Conservation (phyloP, 495 filamentous ascomycete genomes). For the Hypoxylon cercidicola region DNA sequence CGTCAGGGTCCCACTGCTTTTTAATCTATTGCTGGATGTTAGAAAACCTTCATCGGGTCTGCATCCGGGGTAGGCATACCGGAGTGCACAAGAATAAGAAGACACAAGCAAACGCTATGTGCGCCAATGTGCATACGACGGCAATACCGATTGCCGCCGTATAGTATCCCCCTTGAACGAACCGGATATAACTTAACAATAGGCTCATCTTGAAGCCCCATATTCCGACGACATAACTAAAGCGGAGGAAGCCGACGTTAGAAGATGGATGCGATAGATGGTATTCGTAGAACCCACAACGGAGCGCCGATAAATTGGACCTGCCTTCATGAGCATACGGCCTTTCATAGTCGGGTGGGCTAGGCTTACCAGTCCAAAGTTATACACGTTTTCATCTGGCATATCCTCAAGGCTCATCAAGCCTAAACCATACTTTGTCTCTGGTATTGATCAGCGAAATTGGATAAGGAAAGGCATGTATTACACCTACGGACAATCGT, state of each 20-base stretch:
- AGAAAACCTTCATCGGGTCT: background rate
- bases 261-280: background rate
- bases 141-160: constrained; percentile 48
- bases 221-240: constrained; percentile 54
- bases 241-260: background rate
- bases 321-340: constrained; percentile 28
- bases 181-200: constrained; percentile 61
- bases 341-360: constrained; percentile 4
- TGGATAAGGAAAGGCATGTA: background rate
- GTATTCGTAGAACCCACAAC: constrained; percentile 44
- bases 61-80: constrained; percentile 28
- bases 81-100: constrained; percentile 59
- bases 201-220: constrained; percentile 64
- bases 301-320: constrained; percentile 54
- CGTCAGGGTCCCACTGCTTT: constrained; percentile 57
- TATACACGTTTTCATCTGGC: constrained; percentile 47
- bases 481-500: constrained; percentile 5
- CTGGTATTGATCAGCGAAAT: constrained; percentile 25
- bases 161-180: constrained; percentile 55
- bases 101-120: constrained; percentile 47
- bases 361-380: constrained; percentile 50
- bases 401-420: constrained; percentile 46
- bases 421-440: constrained; percentile 57
- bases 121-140: constrained; percentile 44
- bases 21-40: constrained; percentile 39